These are phyloP conservation scores for Talaromyces sp. DNA, from an alignment of 2,329 filamentous ascomycete species.

Conservation along the genomic window DNA sequence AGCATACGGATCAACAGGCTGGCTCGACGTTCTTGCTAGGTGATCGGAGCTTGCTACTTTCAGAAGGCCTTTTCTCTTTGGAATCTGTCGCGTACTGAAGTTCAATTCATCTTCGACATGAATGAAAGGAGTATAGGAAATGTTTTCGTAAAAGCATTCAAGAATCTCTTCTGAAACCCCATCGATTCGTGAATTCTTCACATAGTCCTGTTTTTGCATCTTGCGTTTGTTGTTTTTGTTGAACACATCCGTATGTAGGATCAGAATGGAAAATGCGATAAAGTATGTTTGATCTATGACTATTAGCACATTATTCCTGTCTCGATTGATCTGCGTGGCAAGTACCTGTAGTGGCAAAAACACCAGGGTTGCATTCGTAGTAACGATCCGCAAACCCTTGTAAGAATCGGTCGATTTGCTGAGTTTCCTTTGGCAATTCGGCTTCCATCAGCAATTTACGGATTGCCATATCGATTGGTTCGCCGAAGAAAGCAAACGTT, in stretches of 20 bases:
- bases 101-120: slow-evolving; percentile 90
- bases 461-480: slow-evolving; percentile 96
- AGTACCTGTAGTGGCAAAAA: slow-evolving; percentile 71
- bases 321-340: background rate
- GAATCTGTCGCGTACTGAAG: slow-evolving; percentile 63
- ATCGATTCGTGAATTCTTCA: slow-evolving; percentile 90
- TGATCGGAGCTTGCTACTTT: slow-evolving; percentile 62
- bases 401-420: slow-evolving; percentile 92
- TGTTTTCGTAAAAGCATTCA: slow-evolving; percentile 97
- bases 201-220: slow-evolving; percentile 93
- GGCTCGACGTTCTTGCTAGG: slow-evolving; percentile 63
- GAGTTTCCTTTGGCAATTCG: slow-evolving; percentile 92
- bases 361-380: slow-evolving; percentile 95
- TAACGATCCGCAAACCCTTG: slow-evolving; percentile 95
- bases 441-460: slow-evolving; percentile 95
- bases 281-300: slow-evolving; percentile 85
- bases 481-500: slow-evolving; percentile 89
- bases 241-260: slow-evolving; percentile 97
- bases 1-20: slow-evolving; percentile 92
- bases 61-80: slow-evolving; percentile 70
- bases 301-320: background rate
- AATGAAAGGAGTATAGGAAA: slow-evolving; percentile 96
- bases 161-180: slow-evolving; percentile 91
- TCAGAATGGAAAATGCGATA: slow-evolving; percentile 92
- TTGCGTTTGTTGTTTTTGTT: slow-evolving; percentile 99